phyloP scores from a whole-genome alignment of 2,329 filamentous ascomycete species.

The Chrysosporium keratinophilum region DNA sequence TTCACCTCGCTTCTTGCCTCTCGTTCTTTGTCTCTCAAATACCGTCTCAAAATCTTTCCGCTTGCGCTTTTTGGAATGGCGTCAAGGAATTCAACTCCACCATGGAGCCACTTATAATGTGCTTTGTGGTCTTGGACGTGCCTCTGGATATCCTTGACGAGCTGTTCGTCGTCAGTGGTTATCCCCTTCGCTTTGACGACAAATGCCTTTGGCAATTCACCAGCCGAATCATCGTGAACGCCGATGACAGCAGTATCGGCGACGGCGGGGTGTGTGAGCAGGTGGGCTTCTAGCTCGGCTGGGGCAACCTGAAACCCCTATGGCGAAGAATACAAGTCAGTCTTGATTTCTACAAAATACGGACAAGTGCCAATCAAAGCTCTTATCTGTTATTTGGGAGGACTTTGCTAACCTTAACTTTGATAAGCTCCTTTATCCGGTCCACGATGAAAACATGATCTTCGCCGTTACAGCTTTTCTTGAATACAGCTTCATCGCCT shows the following conservation, averaged over 20 bases:
- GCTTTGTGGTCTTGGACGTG: constrained; percentile 25
- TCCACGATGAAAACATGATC: constrained; percentile 36
- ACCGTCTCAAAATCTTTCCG: constrained; percentile 39
- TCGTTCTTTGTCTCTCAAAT: constrained; percentile 32
- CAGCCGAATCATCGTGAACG: constrained; percentile 41
- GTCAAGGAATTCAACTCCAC: constrained; percentile 37
- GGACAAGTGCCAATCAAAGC: too few relatives aligned
- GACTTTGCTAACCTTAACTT: constrained; percentile 17
- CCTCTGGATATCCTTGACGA: constrained; percentile 24
- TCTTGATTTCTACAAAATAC: constrained; percentile 6
- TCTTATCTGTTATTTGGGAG: neutral
- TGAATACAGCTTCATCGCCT: constrained; percentile 19
- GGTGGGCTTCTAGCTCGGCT: constrained; percentile 39
- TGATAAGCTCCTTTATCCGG: constrained; percentile 26
- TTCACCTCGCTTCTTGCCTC: neutral
- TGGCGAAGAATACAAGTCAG: neutral
- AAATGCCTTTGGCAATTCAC: constrained; percentile 59
- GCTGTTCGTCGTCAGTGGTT: constrained; percentile 21
- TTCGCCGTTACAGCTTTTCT: constrained; percentile 14
- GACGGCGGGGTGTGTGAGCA: constrained; percentile 34
- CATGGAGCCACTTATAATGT: constrained; percentile 37
- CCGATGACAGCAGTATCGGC: constrained; percentile 41
- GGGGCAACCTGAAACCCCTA: constrained; percentile 42
- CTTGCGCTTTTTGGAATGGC: constrained; percentile 39
- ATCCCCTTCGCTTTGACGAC: constrained; percentile 38